Base-by-base conservation (phyloP, 2,329 filamentous ascomycete genomes). In the Geosmithia putterillii region DNA sequence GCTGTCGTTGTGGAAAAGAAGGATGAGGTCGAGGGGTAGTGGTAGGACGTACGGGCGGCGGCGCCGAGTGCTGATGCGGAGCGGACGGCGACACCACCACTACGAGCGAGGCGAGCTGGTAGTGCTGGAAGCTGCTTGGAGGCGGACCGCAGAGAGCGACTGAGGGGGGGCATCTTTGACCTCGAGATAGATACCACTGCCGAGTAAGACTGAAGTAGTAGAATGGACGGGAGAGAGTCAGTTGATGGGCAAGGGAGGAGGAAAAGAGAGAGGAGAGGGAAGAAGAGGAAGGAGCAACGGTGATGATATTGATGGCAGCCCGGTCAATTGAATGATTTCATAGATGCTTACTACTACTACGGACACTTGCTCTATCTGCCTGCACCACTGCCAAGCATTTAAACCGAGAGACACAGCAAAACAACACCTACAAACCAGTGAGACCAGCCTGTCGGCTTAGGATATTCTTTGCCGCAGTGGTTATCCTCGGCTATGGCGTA, bases 101-200 rank as follows among this genome's bases (percentile, higher is more conserved):
- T 54, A 43, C n/a, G n/a, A n/a, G n/a, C n/a, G n/a, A 59, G 50
- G 48, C 59, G 64, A 53, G 60, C n/a, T n/a, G n/a, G n/a, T n/a
- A n/a, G 51, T 54, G 57, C 56, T 54, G 69, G 70, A 58, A 75
- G 59, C 54, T 71, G 70, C 65, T 65, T 72, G 52, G 73, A 69
- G 48, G 69, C 72, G 52, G 71, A 66, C 54, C 71, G 69, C 52
- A 77, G 60, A 58, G 67, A 69, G 54, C 72, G 70, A 55, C 66
- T 67, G 61, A 71, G 66, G 57, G 68, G 67, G 60, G 72, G 75
- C 73, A 76, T 76, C 41, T 44, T 44, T 41, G 36, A 6, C 4
- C 6, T 14, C 28, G 15, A 32, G 10, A 46, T n/a, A 38, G 45
- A n/a, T 38, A 19, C 22, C 32, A 17, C 14, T 22, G 18, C 22